Base-by-base conservation (phyloP, 192 early-diverging fungal species). In the Coemansia sp. region DNA sequence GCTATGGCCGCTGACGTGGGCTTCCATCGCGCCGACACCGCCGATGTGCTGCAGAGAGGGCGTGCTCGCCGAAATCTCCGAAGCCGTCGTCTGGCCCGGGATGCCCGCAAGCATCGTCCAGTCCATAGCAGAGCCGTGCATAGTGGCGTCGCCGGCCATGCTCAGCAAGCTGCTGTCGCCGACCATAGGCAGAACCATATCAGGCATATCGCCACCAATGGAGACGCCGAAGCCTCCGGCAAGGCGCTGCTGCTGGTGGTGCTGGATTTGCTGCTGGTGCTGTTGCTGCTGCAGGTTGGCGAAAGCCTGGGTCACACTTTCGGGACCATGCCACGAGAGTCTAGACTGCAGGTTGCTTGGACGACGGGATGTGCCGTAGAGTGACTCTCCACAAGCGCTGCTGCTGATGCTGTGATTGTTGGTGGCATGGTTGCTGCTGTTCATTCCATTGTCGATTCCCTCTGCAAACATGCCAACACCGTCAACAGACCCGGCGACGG, bases 291-390 rank as follows among this genome's bases (percentile, higher is more conserved):
- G 79, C 10, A 69, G 16, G 31, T 59, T 63, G 49, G 66, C 60
- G 50, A 82, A 75, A 2, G 73, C 73, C 56, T 82, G 79, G 14
- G 56, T 64, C 61, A 82, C 63, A 58, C 69, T 82, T 29, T 82
- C 79, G 16, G 79, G 45, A 3, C 79, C 79, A 42, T 82, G 79
- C 79, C 79, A 82, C 60, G 79, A 82, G 25, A 82, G 61, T 48
- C 79, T 63, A 29, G 79, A 69, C 60, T 57, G 73, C 60, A 67
- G 22, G 58, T 72, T 67, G 7, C 42, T 61, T 4, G 60, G 42
- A 22, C 66, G 55, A 30, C 79, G 79, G n/a, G 73, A 70, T 7
- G 61, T 28, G 16, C 51, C 67, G 25, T 70, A 82, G 22, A 73
- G 30, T 22, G 58, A 49, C 25, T 71, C 73, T 28, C 55, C 62